Percentiles rank a stretch among this genome's conserved stretches.
Conservation (phyloP, 1,284 basidiomycete species). For the Thelephora terrestris region DNA sequence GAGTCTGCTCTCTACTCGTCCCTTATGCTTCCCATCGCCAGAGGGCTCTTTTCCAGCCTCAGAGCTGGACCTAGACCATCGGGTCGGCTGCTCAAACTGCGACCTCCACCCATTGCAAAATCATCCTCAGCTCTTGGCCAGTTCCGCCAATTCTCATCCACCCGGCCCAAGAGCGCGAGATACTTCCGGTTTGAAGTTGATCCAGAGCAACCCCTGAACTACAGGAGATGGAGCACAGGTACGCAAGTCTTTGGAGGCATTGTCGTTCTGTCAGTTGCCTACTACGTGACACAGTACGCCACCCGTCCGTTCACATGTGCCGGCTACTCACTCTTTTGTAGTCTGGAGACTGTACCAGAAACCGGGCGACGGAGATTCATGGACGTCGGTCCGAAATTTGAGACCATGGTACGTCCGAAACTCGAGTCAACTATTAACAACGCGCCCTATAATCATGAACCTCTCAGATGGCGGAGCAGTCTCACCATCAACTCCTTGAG, state of each 20-base stretch:
- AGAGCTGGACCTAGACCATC: no score
- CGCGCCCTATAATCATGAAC: not conserved
- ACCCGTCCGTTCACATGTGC: not conserved
- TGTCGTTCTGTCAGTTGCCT: slow-evolving; percentile 32
- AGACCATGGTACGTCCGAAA: slow-evolving; percentile 34
- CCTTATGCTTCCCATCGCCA: no score
- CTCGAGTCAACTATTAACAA: not conserved
- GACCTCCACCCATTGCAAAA: no score
- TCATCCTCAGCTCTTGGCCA: not conserved
- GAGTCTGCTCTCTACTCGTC: no score
- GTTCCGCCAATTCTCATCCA: not conserved
- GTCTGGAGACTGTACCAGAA: slow-evolving; percentile 72
- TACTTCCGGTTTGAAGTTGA: slow-evolving; percentile 17
- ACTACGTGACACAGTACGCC: slow-evolving; percentile 48
- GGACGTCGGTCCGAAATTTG: slow-evolving; percentile 52
- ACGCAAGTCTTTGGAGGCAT: slow-evolving; percentile 15
- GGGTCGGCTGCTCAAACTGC: no score
- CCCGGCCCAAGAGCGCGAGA: slow-evolving; percentile 4
- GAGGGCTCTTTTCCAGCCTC: no score
- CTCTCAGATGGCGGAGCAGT: slow-evolving; percentile 36
- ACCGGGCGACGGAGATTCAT: slow-evolving; percentile 84
- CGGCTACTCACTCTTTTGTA: slow-evolving; percentile 20
- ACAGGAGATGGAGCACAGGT: slow-evolving; percentile 13
- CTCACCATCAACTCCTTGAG: slow-evolving; percentile 40
- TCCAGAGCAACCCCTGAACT: slow-evolving; percentile 12